Evolutionary conservation across 495 filamentous ascomycete genomes (phyloP).

Genomic region (Peziza echinospora): DNA sequence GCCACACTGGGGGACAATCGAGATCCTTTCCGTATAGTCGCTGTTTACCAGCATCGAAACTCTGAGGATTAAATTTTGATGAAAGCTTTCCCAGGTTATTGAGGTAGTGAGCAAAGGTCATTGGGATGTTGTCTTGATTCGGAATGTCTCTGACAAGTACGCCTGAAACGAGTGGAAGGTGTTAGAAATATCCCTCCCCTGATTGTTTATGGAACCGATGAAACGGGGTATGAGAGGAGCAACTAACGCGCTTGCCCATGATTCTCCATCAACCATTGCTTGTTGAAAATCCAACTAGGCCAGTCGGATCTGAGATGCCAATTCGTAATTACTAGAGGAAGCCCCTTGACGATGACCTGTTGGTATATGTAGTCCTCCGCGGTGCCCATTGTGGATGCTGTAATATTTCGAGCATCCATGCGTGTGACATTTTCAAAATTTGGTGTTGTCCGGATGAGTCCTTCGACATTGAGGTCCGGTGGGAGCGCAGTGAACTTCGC

Average conservation of each 20-base stretch:
- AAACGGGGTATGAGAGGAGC: no score
- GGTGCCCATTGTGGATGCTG: slow-evolving; percentile 46
- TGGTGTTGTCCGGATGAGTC: slow-evolving; percentile 49
- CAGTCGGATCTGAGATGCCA: slow-evolving; percentile 47
- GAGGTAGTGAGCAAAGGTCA: slow-evolving; percentile 75
- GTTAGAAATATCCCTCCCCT: no score
- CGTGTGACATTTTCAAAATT: slow-evolving; percentile 67
- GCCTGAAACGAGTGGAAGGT: no score
- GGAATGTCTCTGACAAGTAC: slow-evolving; percentile 56
- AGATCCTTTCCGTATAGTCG: slow-evolving; percentile 90
- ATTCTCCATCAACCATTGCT: slow-evolving; percentile 52
- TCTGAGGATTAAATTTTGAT: slow-evolving; percentile 44
- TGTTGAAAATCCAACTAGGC: slow-evolving; percentile 47
- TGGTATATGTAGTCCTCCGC: slow-evolving; percentile 63
- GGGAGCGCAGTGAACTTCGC: slow-evolving; percentile 67
- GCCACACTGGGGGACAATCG: slow-evolving; percentile 73
- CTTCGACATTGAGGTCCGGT: slow-evolving; percentile 53
- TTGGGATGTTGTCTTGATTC: slow-evolving; percentile 42
- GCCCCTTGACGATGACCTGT: slow-evolving; percentile 63
- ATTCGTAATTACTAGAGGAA: slow-evolving; percentile 71
- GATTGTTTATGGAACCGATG: no score
- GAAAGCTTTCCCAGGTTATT: slow-evolving; percentile 57
- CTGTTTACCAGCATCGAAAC: slow-evolving; percentile 47
- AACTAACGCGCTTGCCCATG: slow-evolving; percentile 50
- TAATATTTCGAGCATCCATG: slow-evolving; percentile 26